Evolutionary conservation across 345 rosid genomes (phyloP).

Genomic region (sweet orange (Citrus sinensis)): DVS_A1.0 CM039165.1:31551001-31551500

Average conservation of each 20-base stretch:
- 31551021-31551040: background rate
- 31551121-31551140: background rate
- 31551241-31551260: background rate
- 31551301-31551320: conserved; percentile 79
- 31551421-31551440: conserved; percentile 1
- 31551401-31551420: conserved; percentile 6
- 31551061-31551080: background rate
- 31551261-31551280: conserved; percentile 12
- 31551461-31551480: background rate
- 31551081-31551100: background rate
- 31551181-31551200: background rate
- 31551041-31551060: background rate
- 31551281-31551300: conserved; percentile 11
- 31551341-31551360: conserved; percentile 77
- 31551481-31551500: background rate
- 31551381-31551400: conserved; percentile 25
- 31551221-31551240: background rate
- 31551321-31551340: conserved; percentile 83
- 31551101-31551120: background rate
- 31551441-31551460: background rate
- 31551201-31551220: background rate
- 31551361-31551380: conserved; percentile 87
- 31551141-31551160: background rate
- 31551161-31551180: background rate
- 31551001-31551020: background rate